Percentiles rank a stretch among this genome's conserved stretches.
Evolutionary conservation across 495 filamentous ascomycete species (phyloP).

Genomic region (Daldinia loculata): DNA sequence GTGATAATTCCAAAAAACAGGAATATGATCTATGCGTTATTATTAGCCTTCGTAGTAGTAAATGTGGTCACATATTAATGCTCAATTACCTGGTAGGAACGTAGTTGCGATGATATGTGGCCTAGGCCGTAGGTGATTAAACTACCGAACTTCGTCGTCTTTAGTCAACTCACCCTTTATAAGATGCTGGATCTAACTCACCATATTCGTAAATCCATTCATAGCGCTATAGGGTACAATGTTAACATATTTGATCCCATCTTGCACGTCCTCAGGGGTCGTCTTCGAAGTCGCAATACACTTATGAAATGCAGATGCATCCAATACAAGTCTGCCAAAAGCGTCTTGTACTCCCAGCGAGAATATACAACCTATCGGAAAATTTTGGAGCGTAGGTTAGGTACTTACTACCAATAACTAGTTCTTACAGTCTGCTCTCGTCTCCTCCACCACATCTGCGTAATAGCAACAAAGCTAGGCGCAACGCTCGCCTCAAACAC

Average conservation of each 20-base stretch:
- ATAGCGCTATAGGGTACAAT: constrained; percentile 55
- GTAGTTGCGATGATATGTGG: constrained; percentile 60
- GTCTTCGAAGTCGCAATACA: background rate
- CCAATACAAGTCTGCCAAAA: background rate
- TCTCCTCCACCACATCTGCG: constrained; percentile 71
- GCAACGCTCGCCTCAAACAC: constrained; percentile 52
- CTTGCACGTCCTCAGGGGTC: background rate
- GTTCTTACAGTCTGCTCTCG: constrained; percentile 66
- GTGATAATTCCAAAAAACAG: constrained; percentile 64
- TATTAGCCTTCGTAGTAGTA: background rate
- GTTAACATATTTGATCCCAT: constrained; percentile 47
- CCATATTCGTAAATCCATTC: constrained; percentile 65
- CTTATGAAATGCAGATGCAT: too few species aligned
- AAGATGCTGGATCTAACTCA: constrained; percentile 28
- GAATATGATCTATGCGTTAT: constrained; percentile 59
- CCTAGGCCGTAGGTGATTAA: constrained; percentile 61
- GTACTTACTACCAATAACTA: constrained; percentile 64
- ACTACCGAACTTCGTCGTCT: constrained; percentile 19
- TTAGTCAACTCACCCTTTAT: background rate
- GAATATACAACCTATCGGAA: background rate
- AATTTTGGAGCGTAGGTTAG: background rate
- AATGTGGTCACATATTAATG: background rate
- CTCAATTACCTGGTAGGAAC: constrained; percentile 58
- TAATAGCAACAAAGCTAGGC: constrained; percentile 67
- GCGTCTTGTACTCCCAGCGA: background rate